Evolutionary conservation across 768 basidiomycete genomes (phyloP).

Genomic region (Gloeostereum incarnatum): DNA sequence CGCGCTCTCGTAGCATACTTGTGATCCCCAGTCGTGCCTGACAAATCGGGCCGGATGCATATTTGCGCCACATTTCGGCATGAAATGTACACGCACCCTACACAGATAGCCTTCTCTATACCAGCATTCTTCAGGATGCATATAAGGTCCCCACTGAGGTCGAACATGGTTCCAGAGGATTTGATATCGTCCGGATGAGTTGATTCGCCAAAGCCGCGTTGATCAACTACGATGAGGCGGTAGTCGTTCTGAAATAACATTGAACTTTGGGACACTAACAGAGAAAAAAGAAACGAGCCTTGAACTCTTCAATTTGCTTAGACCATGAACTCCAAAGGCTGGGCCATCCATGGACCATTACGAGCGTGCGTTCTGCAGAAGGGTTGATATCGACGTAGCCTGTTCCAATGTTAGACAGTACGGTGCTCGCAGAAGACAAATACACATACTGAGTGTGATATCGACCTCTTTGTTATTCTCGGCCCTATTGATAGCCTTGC

Average conservation of each 20-base stretch:
- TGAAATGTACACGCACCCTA: slow-evolving; percentile 38
- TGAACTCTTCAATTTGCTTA: slow-evolving; percentile 58
- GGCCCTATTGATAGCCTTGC: slow-evolving; percentile 31
- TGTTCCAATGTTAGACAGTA: slow-evolving; percentile 12
- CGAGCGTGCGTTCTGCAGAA: slow-evolving; percentile 34
- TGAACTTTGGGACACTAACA: neutral
- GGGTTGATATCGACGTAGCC: slow-evolving; percentile 63
- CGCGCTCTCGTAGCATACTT: slow-evolving; percentile 59
- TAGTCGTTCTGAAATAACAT: slow-evolving; percentile 38
- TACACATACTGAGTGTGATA: slow-evolving; percentile 36
- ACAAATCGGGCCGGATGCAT: neutral
- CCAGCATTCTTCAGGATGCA: slow-evolving; percentile 50
- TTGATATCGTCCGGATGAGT: slow-evolving; percentile 54
- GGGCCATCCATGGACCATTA: slow-evolving; percentile 79
- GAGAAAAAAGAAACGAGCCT: slow-evolving; percentile 23
- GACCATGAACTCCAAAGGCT: slow-evolving; percentile 71
- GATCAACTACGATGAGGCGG: slow-evolving; percentile 49
- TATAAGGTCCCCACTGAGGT: slow-evolving; percentile 52
- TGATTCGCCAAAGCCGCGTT: slow-evolving; percentile 66
- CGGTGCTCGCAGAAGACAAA: neutral
- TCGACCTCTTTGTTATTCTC: slow-evolving; percentile 20
- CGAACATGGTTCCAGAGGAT: slow-evolving; percentile 48
- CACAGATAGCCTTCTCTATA: slow-evolving; percentile 40
- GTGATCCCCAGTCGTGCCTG: slow-evolving; percentile 74
- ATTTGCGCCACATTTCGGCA: neutral